phyloP scores from a whole-genome alignment of 2,329 filamentous ascomycete species.

The Stemphylium vesicarium region DNA sequence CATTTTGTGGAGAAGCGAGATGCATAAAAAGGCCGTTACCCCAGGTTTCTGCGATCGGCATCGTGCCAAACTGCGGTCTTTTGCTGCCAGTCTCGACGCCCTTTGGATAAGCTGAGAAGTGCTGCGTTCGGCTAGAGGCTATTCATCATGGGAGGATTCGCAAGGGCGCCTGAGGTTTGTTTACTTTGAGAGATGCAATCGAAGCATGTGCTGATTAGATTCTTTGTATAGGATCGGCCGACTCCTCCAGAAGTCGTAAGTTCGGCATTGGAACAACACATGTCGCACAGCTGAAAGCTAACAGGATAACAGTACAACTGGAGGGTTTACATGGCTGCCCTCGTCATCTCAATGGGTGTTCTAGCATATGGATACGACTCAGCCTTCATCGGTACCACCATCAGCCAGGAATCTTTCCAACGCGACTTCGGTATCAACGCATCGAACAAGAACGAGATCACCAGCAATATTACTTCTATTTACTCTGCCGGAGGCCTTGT shows the following conservation, averaged over 20 bases:
- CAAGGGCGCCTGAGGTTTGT: slow-evolving; percentile 55
- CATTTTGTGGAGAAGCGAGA: slow-evolving; percentile 28
- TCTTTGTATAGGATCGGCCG: slow-evolving; percentile 52
- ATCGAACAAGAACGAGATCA: slow-evolving; percentile 48
- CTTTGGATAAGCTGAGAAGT: no score
- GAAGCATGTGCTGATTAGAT: background rate
- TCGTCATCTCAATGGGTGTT: slow-evolving; percentile 57
- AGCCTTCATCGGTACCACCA: slow-evolving; percentile 63
- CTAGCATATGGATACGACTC: slow-evolving; percentile 58
- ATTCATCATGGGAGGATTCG: slow-evolving; percentile 45
- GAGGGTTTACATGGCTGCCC: slow-evolving; percentile 56
- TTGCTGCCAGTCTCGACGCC: no score
- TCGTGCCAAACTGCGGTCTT: slow-evolving; percentile 4
- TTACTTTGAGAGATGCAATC: background rate
- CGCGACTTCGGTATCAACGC: slow-evolving; percentile 49
- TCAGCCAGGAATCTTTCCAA: slow-evolving; percentile 58
- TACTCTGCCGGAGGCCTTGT: slow-evolving; percentile 61
- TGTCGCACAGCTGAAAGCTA: slow-evolving; percentile 3
- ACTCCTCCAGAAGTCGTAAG: slow-evolving; percentile 60
- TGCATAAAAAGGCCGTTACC: slow-evolving; percentile 29
- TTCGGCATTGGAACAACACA: background rate
- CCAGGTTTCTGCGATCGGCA: slow-evolving; percentile 29
- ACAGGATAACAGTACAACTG: slow-evolving; percentile 54
- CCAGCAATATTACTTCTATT: slow-evolving; percentile 58
- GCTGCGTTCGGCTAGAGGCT: no score